Conservation (phyloP, 192 early-diverging fungal genomes). For the Funneliformis mosseae region DNA sequence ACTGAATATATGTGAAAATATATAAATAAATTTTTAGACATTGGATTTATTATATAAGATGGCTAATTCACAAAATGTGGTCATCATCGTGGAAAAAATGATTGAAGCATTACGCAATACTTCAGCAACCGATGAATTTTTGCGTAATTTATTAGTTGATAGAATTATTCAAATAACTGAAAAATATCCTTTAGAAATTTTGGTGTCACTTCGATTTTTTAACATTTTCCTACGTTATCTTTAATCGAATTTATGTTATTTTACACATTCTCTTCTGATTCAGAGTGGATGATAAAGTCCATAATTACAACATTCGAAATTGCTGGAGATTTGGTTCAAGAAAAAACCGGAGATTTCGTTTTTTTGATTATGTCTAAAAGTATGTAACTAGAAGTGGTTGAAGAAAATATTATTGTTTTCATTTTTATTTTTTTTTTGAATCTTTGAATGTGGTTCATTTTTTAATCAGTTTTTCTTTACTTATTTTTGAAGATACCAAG, state of each 20-base stretch:
- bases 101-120: slow-evolving; percentile 6
- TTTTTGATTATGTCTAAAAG: slow-evolving; percentile 11
- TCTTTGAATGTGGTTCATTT: too few species aligned
- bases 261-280: slow-evolving; percentile 9
- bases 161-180: slow-evolving; percentile 15
- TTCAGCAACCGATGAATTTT: slow-evolving; percentile 16
- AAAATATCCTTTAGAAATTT: slow-evolving; percentile 30
- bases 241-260: neutral
- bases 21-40: slow-evolving; percentile 9
- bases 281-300: slow-evolving; percentile 23
- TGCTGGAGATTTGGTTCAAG: slow-evolving; percentile 15
- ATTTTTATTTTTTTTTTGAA: neutral
- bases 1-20: neutral
- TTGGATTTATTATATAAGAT: slow-evolving; percentile 31
- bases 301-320: neutral
- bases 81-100: slow-evolving; percentile 25
- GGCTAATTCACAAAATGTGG: slow-evolving; percentile 27
- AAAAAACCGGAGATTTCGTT: neutral
- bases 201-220: neutral
- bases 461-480: neutral
- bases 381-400: neutral
- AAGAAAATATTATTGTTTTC: too few species aligned
- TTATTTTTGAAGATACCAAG: neutral
- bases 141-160: slow-evolving; percentile 2
- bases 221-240: neutral